These are phyloP conservation scores for Lithocarpus polystachyus DNA, from an alignment of 306 rosid genomes.

Conservation along the genomic window DNA sequence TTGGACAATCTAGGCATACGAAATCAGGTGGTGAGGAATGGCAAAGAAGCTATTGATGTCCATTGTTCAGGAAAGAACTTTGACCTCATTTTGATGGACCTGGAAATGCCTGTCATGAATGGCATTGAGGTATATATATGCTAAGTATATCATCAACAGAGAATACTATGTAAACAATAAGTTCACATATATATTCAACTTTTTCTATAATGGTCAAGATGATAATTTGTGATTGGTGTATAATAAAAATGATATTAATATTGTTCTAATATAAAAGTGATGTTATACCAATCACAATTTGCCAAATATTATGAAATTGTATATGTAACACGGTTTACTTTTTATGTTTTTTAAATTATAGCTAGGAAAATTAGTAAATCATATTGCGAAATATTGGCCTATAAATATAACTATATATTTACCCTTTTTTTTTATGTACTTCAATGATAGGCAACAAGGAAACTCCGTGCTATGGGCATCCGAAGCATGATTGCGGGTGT, in stretches of 20 bases:
- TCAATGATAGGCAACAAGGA: slow-evolving; percentile 61
- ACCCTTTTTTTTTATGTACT: background rate
- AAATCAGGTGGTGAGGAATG: slow-evolving; percentile 52
- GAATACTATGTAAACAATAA: no score
- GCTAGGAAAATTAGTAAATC: no score
- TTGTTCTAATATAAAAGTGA: no score
- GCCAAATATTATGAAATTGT: no score
- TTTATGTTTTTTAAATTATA: no score
- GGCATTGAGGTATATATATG: slow-evolving; percentile 57
- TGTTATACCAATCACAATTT: accelerated
- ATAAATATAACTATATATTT: background rate
- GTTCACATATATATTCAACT: no score
- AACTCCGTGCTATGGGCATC: slow-evolving; percentile 67
- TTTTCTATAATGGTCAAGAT: no score
- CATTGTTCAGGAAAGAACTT: slow-evolving; percentile 49
- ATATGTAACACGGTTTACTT: no score
- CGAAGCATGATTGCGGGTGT: slow-evolving; percentile 68
- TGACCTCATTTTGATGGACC: slow-evolving; percentile 87
- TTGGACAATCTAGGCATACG: slow-evolving; percentile 50
- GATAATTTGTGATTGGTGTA: no score
- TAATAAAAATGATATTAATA: no score
- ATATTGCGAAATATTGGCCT: no score
- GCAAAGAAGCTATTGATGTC: slow-evolving; percentile 75
- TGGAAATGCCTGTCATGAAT: slow-evolving; percentile 88
- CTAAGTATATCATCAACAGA: background rate